Evolutionary conservation across 805 yeast species (phyloP).

Genomic region (Lachancea quebecensis): DNA sequence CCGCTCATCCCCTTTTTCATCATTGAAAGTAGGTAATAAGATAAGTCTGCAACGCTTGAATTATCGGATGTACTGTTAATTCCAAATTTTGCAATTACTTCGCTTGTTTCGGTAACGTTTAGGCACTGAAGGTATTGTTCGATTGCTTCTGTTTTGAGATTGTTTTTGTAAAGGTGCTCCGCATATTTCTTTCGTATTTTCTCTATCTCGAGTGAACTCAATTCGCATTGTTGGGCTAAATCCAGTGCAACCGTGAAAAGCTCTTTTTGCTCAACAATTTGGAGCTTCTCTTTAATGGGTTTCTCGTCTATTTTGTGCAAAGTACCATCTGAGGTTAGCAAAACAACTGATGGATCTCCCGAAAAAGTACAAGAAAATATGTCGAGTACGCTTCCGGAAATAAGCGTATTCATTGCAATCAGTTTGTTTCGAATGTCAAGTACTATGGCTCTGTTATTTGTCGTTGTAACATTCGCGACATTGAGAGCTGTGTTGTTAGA

Average conservation of each 20-base stretch:
- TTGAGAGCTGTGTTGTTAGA: constrained; percentile 30
- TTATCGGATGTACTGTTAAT: constrained; percentile 42
- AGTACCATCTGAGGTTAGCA: constrained; percentile 70
- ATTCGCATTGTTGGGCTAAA: constrained; percentile 42
- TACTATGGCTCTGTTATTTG: constrained; percentile 51
- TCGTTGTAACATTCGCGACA: constrained; percentile 28
- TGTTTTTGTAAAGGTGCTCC: constrained; percentile 60
- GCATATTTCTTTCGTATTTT: constrained; percentile 55
- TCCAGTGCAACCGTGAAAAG: constrained; percentile 66
- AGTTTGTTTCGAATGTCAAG: constrained; percentile 66
- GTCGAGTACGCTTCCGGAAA: constrained; percentile 58
- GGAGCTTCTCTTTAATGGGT: constrained; percentile 58
- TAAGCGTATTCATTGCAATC: constrained; percentile 58
- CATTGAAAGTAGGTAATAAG: constrained; percentile 56
- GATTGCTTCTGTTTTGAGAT: constrained; percentile 62
- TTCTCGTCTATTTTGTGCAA: constrained; percentile 64
- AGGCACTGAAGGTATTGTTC: constrained; percentile 61
- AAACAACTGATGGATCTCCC: constrained; percentile 46
- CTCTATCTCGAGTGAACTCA: constrained; percentile 22
- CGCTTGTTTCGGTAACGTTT: constrained; percentile 56
- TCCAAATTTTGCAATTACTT: constrained; percentile 70
- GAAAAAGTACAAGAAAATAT: constrained; percentile 37
- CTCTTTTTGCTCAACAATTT: constrained; percentile 60
- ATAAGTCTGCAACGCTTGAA: constrained; percentile 41
- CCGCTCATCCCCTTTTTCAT: constrained; percentile 49